A percentile compares a stretch with the other conserved stretches of the same genome.
Evolutionary conservation across 106 monocot species (phyloP).

Genomic region (Allium sativum): DNA sequence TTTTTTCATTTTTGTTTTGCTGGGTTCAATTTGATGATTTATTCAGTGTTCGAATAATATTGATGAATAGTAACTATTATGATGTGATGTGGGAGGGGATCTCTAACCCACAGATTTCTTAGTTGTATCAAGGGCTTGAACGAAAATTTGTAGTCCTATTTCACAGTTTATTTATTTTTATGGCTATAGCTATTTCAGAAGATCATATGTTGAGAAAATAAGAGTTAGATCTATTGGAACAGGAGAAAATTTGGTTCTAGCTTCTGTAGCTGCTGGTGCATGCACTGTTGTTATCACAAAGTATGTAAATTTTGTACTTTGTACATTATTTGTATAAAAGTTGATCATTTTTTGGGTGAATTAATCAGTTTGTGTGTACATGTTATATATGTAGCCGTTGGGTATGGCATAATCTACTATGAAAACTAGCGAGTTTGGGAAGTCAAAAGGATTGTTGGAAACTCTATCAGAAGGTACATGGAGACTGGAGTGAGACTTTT

Average conservation of each 20-base stretch:
- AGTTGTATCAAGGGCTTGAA: conserved; percentile 87
- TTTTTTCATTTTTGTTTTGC: no score
- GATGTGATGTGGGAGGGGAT: conserved; percentile 92
- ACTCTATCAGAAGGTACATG: conserved; percentile 67
- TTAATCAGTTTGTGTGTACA: conserved; percentile 8
- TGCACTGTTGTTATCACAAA: conserved; percentile 92
- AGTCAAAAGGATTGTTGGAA: conserved; percentile 72
- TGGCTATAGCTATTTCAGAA: conserved; percentile 94
- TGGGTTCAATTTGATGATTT: no score
- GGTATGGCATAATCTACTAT: conserved; percentile 93
- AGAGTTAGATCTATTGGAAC: conserved; percentile 78
- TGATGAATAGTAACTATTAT: conserved; percentile 54
- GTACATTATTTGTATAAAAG: background rate
- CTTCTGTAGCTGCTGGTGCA: conserved; percentile 88
- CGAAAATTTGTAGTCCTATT: conserved; percentile 81
- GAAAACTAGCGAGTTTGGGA: conserved; percentile 97
- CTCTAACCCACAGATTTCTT: conserved; percentile 53
- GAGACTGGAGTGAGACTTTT: conserved; percentile 74
- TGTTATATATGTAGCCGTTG: conserved; percentile 46
- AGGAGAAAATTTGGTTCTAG: conserved; percentile 77
- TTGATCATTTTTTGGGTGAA: background rate
- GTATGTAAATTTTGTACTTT: conserved; percentile 17
- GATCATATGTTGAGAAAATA: conserved; percentile 62
- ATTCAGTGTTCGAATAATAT: no score
- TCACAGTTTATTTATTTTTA: conserved; percentile 94